These are phyloP conservation scores for Puccinia coronata DNA, from an alignment of 1,284 basidiomycete species.

Conservation along the genomic window DNA sequence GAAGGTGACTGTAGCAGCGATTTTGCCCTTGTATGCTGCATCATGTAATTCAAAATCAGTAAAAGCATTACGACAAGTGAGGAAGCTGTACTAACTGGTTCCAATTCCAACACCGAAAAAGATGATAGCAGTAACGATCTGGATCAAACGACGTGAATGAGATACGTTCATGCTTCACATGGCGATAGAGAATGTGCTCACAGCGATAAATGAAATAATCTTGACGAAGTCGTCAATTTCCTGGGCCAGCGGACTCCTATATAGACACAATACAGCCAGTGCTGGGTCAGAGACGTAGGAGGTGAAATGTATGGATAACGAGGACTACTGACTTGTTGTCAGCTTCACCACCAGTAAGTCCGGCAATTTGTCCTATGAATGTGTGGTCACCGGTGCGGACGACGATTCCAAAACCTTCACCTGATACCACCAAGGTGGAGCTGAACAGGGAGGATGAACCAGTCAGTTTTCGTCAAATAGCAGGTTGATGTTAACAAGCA, in stretches of 20 bases:
- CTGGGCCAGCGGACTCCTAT: slow-evolving; percentile 65
- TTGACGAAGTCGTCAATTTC: slow-evolving; percentile 69
- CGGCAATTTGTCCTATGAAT: slow-evolving; percentile 70
- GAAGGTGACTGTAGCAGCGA: slow-evolving; percentile 67
- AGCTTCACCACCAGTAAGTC: slow-evolving; percentile 67
- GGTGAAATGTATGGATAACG: neutral
- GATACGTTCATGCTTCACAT: neutral
- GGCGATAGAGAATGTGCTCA: neutral
- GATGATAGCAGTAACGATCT: slow-evolving; percentile 66
- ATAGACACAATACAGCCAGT: neutral
- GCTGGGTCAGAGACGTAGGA: neutral
- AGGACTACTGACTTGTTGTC: slow-evolving; percentile 62
- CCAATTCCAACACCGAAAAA: slow-evolving; percentile 70
- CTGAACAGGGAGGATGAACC: neutral
- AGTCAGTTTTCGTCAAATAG: too few species aligned
- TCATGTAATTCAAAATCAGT: neutral
- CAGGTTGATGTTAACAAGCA: neutral
- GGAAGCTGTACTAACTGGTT: slow-evolving; percentile 54
- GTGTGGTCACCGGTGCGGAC: slow-evolving; percentile 70
- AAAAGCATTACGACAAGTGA: neutral
- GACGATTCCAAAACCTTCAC: slow-evolving; percentile 70
- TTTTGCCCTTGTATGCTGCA: slow-evolving; percentile 67
- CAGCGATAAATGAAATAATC: slow-evolving; percentile 61
- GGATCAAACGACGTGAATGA: neutral
- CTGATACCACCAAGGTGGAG: slow-evolving; percentile 69